Evolutionary conservation across 2,329 filamentous ascomycete genomes (phyloP).

Genomic region (Ramularia endophylla): DNA sequence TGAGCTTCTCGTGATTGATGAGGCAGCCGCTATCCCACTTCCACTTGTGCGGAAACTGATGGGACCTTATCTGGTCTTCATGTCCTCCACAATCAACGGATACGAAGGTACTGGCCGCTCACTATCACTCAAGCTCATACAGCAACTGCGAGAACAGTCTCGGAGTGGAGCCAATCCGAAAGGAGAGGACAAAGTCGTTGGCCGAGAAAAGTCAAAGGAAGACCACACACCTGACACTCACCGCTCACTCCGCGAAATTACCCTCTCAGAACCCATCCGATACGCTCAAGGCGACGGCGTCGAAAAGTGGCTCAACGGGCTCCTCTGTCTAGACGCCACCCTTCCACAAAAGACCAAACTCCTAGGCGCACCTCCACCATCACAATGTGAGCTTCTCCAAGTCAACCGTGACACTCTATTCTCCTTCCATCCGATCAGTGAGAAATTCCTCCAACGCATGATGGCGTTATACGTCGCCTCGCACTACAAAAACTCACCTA

Average conservation of each 20-base stretch:
- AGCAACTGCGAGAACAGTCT: conserved; percentile 92
- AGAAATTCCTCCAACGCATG: conserved; percentile 97
- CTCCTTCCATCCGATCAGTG: conserved; percentile 94
- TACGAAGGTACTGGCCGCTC: conserved; percentile 97
- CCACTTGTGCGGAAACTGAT: conserved; percentile 90
- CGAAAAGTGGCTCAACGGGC: conserved; percentile 92
- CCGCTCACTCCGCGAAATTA: conserved; percentile 83
- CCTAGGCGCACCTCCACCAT: conserved; percentile 82
- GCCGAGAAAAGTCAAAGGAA: conserved; percentile 63
- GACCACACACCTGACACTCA: conserved; percentile 55
- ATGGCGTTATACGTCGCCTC: conserved; percentile 95
- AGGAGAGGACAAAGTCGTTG: conserved; percentile 59
- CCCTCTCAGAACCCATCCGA: conserved; percentile 86
- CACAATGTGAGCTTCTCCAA: conserved; percentile 82
- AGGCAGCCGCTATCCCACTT: conserved; percentile 91
- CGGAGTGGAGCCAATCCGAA: conserved; percentile 55
- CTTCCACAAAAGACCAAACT: conserved; percentile 70
- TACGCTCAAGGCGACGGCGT: conserved; percentile 87
- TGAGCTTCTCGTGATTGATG: conserved; percentile 92
- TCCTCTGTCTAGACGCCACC: conserved; percentile 90
- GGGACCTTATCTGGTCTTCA: conserved; percentile 95
- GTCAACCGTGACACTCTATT: conserved; percentile 98
- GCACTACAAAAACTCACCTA: conserved; percentile 97
- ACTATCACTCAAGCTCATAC: conserved; percentile 90
- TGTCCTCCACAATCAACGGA: conserved; percentile 98